Conservation (phyloP, 768 basidiomycete genomes). For the Leccinum variicolor region DNA sequence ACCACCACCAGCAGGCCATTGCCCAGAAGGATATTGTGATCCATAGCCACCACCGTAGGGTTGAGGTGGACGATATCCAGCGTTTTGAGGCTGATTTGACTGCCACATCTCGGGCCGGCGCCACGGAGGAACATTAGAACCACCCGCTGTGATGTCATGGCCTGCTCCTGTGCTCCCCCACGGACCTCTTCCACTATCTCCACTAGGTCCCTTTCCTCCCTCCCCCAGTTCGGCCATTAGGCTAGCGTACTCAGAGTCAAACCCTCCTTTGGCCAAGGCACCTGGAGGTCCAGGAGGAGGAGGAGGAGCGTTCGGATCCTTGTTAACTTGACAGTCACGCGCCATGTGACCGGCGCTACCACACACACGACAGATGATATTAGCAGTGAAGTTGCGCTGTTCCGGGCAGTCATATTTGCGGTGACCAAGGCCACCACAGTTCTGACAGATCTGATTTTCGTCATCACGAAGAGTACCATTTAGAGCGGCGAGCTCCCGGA, state of each 20-base stretch:
- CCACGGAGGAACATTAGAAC: constrained; percentile 86
- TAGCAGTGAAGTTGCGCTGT: constrained; percentile 97
- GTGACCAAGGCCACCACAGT: constrained; percentile 90
- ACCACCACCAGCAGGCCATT: constrained; percentile 33
- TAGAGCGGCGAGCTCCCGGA: constrained; percentile 93
- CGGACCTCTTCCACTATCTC: constrained; percentile 50
- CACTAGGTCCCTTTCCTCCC: constrained; percentile 52
- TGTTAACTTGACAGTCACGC: constrained; percentile 93
- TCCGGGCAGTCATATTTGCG: constrained; percentile 99
- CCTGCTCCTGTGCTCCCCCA: constrained; percentile 69
- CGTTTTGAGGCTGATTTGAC: constrained; percentile 50
- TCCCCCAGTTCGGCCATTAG: constrained; percentile 99
- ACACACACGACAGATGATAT: constrained; percentile 98
- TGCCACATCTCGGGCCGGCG: constrained; percentile 88
- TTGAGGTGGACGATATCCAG: constrained; percentile 71
- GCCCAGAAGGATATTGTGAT: constrained; percentile 39
- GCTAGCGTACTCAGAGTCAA: constrained; percentile 97
- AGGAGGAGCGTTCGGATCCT: constrained; percentile 75
- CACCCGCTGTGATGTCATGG: constrained; percentile 52
- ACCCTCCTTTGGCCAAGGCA: constrained; percentile 62
- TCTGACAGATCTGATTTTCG: constrained; percentile 99
- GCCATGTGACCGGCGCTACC: constrained; percentile 99
- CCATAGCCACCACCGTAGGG: constrained; percentile 47
- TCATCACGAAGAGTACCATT: constrained; percentile 99
- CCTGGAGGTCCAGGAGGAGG: constrained; percentile 37